A percentile compares a stretch with the other conserved stretches of the same genome.
phyloP scores from a whole-genome alignment of 495 filamentous ascomycete genomes.

The Trichoderma orchidacearum region DNA sequence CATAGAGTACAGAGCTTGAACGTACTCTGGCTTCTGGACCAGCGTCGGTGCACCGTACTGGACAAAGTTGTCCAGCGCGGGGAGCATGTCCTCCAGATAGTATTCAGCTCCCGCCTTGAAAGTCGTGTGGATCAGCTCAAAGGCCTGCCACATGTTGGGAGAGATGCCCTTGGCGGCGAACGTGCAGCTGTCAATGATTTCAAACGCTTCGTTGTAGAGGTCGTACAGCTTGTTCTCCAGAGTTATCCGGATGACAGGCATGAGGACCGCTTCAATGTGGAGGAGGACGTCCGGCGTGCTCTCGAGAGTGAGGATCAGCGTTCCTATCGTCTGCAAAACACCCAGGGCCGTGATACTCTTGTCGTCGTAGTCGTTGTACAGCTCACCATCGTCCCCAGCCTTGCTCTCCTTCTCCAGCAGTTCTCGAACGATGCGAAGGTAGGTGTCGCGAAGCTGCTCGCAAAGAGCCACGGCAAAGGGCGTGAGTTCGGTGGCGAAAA shows the following conservation, averaged over 20 bases:
- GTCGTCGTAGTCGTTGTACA: slow-evolving; percentile 87
- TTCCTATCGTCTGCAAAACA: slow-evolving; percentile 94
- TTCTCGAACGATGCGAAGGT: slow-evolving; percentile 84
- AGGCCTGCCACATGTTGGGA: slow-evolving; percentile 94
- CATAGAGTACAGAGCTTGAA: slow-evolving; percentile 78
- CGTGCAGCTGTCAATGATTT: slow-evolving; percentile 99
- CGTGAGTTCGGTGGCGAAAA: slow-evolving; percentile 88
- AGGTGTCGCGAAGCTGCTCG: slow-evolving; percentile 92
- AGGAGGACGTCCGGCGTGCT: slow-evolving; percentile 88
- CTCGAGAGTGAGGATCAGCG: slow-evolving; percentile 89
- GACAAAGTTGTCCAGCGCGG: slow-evolving; percentile 92
- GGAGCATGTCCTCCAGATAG: slow-evolving; percentile 98
- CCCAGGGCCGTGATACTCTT: slow-evolving; percentile 97
- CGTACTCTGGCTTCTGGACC: slow-evolving; percentile 69
- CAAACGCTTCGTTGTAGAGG: slow-evolving; percentile 94
- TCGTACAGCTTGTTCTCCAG: slow-evolving; percentile 96
- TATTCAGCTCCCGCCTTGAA: slow-evolving; percentile 96
- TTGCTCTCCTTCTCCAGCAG: slow-evolving; percentile 73
- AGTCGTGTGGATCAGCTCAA: slow-evolving; percentile 88
- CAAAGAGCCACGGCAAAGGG: slow-evolving; percentile 96
- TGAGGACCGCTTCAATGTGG: slow-evolving; percentile 87
- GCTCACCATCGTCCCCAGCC: slow-evolving; percentile 60
- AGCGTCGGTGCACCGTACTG: slow-evolving; percentile 74
- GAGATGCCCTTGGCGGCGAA: slow-evolving; percentile 93
- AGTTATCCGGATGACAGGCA: slow-evolving; percentile 93